phyloP scores from a whole-genome alignment of 2,329 filamentous ascomycete genomes.

The Stachybotrys chlorohalonatus region DNA sequence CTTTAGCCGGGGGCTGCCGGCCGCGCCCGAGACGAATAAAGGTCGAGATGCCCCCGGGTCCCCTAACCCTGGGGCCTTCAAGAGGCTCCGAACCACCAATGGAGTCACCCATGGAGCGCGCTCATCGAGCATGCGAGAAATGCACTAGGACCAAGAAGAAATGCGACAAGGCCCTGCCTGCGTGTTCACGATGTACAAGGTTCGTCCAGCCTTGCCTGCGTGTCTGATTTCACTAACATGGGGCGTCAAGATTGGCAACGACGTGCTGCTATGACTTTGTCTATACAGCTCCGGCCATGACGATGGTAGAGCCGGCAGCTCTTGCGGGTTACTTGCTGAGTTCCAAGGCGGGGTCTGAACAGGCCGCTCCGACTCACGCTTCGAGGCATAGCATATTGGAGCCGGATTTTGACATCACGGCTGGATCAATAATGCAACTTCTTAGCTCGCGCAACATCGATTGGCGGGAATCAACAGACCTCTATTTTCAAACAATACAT shows the following conservation, averaged over 20 bases:
- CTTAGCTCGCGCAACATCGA: slow-evolving; percentile 21
- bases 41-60: neutral
- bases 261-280: slow-evolving; percentile 27
- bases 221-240: neutral
- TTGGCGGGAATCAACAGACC: slow-evolving; percentile 26
- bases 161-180: slow-evolving; percentile 25
- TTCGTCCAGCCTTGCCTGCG: slow-evolving; percentile 6
- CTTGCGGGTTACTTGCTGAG: slow-evolving; percentile 12
- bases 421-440: slow-evolving; percentile 28
- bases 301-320: slow-evolving; percentile 16
- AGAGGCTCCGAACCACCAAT: slow-evolving; percentile 19
- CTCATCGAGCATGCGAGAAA: slow-evolving; percentile 26
- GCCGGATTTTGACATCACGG: slow-evolving; percentile 22
- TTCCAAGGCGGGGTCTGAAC: slow-evolving; percentile 10
- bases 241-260: slow-evolving; percentile 11
- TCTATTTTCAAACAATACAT: slow-evolving; percentile 31
- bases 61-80: slow-evolving; percentile 6
- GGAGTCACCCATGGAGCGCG: slow-evolving; percentile 16
- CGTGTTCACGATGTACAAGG: slow-evolving; percentile 25
- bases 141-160: slow-evolving; percentile 29
- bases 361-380: neutral
- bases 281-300: slow-evolving; percentile 23
- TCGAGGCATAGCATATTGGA: slow-evolving; percentile 17
- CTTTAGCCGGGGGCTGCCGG: neutral
- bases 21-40: neutral